Evolutionary conservation across 305 asterid species (phyloP), one percentile per base, ranked within the genome.

Genomic region (Fraxinus albicans): DNA sequence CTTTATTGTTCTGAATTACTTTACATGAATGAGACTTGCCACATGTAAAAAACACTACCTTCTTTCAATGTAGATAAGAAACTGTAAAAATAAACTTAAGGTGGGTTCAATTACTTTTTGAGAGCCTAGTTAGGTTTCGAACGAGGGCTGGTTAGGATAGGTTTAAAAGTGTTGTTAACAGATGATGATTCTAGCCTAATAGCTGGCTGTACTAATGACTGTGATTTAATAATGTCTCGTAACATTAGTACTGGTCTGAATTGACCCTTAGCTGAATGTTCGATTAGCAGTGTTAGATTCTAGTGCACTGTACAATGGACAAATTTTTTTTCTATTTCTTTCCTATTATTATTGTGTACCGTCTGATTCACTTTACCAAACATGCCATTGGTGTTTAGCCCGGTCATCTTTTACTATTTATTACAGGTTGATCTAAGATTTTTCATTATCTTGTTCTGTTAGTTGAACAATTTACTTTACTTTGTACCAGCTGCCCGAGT

Each of bases 401-500:
- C 12, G 12, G 29, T n/a, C 69, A 58, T 58, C 12, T 19, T 19
- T 58, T 19, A 63, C 34, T 9, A 23, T 63, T 63, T 27, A 63
- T 25, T 21, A 63, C 15, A 63, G 13, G 72, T 63, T 23, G 4
- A 9, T 63, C 34, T 63, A 6, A 63, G 15, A 63, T 23, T 63
- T 63, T 23, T 23, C 33, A 55, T n/a, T 55, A 55, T 55, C 67
- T 55, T 55, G 60, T 77, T 53, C 40, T 29, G 65, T 85, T 81
- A 50, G 83, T 83, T 85, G 75, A 84, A 67, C 65, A 29, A 80
- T 19, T 76, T 80, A 78, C 27, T 73, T 47, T 85, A 33, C 87
- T 79, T 33, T 89, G 83, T 53, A 79, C 23, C 90, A 96, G 99
- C 90, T 94, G 83, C 98, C 98, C 0, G 99, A 94, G 86, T 94